A percentile compares a stretch with the other conserved stretches of the same genome.
These are phyloP conservation scores for Beauveria sp. DNA, from an alignment of 2,329 filamentous ascomycete species.

Conservation along the genomic window DNA sequence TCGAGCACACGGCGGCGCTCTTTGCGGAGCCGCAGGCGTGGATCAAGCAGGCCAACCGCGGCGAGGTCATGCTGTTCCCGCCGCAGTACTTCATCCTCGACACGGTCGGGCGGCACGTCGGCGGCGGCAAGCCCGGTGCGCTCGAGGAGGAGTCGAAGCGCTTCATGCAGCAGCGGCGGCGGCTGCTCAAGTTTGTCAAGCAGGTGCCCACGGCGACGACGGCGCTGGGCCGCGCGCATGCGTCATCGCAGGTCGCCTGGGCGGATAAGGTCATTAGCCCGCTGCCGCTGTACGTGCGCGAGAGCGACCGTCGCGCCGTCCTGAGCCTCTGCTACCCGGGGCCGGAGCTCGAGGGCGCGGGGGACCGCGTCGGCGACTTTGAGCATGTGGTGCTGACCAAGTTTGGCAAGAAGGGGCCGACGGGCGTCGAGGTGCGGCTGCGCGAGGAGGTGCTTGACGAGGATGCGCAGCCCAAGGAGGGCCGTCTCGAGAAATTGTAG, in stretches of 20 bases:
- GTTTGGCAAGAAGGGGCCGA: slow-evolving; percentile 43
- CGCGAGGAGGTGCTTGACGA: slow-evolving; percentile 42
- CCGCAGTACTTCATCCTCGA: slow-evolving; percentile 74
- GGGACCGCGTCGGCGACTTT: slow-evolving; percentile 44
- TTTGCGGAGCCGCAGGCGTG: slow-evolving; percentile 67
- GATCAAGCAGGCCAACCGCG: slow-evolving; percentile 54
- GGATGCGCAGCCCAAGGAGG: slow-evolving; percentile 25
- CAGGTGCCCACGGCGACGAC: slow-evolving; percentile 34
- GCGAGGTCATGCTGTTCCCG: slow-evolving; percentile 77
- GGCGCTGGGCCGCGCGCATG: slow-evolving; percentile 30
- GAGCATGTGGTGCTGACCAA: slow-evolving; percentile 51
- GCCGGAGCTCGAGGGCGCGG: slow-evolving; percentile 40
- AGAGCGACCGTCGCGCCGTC: slow-evolving; percentile 39
- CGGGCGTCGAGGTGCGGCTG: slow-evolving; percentile 43
- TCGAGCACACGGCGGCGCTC: slow-evolving; percentile 62
- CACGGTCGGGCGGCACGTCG: slow-evolving; percentile 48
- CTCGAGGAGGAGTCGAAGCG: slow-evolving; percentile 22
- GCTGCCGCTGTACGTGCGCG: slow-evolving; percentile 34
- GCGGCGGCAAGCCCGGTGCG: slow-evolving; percentile 21
- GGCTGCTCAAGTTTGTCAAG: slow-evolving; percentile 46
- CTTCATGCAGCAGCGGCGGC: slow-evolving; percentile 41
- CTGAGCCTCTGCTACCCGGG: slow-evolving; percentile 52
- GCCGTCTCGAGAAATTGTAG: slow-evolving; percentile 21
- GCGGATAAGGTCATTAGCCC: slow-evolving; percentile 56
- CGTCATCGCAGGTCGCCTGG: slow-evolving; percentile 44